Evolutionary conservation across 768 basidiomycete species (phyloP), one percentile per base, ranked within the genome.

Genomic region (Amanita fuliginea): DNA sequence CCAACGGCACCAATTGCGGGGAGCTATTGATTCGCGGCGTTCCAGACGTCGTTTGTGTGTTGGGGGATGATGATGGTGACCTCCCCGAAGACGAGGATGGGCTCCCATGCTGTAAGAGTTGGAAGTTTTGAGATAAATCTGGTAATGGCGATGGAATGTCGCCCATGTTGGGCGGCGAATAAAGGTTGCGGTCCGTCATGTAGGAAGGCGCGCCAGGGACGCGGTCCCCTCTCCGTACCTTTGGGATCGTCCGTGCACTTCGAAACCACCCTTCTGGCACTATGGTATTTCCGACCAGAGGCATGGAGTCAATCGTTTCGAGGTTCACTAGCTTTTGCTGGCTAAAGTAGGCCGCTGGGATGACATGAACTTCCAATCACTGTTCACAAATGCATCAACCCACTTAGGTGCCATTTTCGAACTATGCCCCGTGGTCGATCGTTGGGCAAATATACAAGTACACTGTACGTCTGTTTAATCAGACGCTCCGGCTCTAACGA

Each of bases 351-450:
- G 87, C 86, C 53, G 87, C 87, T 90, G 59, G 14, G 8, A 24
- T 34, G 32, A 51, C 33, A 54, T 43, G 43, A 33, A 49, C 19
- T 30, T 16, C 24, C 36, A 36, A 49, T 60, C 51, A 35, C 41
- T 45, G 19, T 21, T 14, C 37, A 22, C 37, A 36, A 24, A 33
- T 35, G 18, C 46, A 46, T 30, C 24, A 13, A 65, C 83, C 60
- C 59, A 88, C 87, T 89, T 26, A 90, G 71, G 58, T 90, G 87
- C 87, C 87, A 89, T 59, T 90, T 90, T 46, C 83, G 76, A 46
- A 79, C 66, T 47, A 73, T 64, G 35, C 71, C 74, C 53, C 66
- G 67, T 34, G 67, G 57, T 21, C 80, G 76, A 47, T 80, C 77
- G 32, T 62, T 60, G 6, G 80, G 73, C 18, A 82, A 74, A 22